Conservation (phyloP, 306 rosid species). For the Prunus salicina region DNA sequence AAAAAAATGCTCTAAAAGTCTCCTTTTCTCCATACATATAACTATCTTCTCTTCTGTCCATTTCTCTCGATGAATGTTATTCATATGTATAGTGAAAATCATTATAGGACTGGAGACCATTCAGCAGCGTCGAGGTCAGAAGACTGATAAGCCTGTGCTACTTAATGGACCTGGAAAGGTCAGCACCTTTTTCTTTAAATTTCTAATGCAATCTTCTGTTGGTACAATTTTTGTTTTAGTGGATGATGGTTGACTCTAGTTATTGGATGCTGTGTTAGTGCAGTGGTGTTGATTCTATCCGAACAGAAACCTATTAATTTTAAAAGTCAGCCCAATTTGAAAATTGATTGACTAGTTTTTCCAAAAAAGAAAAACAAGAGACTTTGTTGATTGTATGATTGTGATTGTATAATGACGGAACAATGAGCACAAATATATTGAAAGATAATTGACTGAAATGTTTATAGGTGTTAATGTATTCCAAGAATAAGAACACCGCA, state of each 20-base stretch:
- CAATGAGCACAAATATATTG: background rate
- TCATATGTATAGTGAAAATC: slow-evolving; percentile 1
- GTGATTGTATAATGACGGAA: background rate
- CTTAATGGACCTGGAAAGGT: slow-evolving; percentile 95
- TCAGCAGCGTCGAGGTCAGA: slow-evolving; percentile 84
- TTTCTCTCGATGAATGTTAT: background rate
- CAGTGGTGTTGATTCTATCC: background rate
- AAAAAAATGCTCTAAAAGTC: too few relatives aligned
- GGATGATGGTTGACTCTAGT: too few relatives aligned
- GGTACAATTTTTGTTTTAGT: background rate
- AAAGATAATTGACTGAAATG: background rate
- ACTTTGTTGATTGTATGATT: too few relatives aligned
- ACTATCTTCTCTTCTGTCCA: background rate
- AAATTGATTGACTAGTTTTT: background rate
- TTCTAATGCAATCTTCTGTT: background rate
- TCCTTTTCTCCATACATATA: background rate
- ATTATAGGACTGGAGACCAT: slow-evolving; percentile 71
- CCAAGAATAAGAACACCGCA: too few relatives aligned
- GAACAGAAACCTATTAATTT: background rate
- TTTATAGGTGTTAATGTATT: background rate
- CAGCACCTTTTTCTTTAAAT: slow-evolving; percentile 6
- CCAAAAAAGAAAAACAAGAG: too few relatives aligned
- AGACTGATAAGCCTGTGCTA: slow-evolving; percentile 74
- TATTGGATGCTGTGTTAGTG: background rate
- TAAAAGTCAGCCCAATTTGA: background rate